phyloP scores from a whole-genome alignment of 2,329 filamentous ascomycete species.

The Phaeosphaeriaceae sp. region DNA sequence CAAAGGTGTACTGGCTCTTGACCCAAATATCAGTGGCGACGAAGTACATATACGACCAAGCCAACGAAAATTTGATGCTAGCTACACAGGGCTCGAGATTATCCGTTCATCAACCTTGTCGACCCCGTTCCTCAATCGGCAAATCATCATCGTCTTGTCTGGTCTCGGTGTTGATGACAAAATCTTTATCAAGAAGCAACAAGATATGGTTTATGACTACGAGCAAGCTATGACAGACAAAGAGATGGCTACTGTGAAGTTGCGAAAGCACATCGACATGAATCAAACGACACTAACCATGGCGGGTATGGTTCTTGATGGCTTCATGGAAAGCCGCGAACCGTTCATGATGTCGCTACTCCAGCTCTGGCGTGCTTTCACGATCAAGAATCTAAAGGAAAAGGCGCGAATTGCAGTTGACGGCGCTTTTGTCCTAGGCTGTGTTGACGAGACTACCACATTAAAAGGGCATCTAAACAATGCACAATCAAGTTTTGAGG shows the following conservation, averaged over 20 bases:
- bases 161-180: conserved; percentile 72
- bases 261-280: conserved; percentile 80
- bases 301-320: conserved; percentile 76
- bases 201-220: conserved; percentile 71
- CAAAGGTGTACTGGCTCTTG: conserved; percentile 85
- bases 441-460: conserved; percentile 81
- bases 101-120: conserved; percentile 80
- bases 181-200: conserved; percentile 72
- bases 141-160: conserved; percentile 86
- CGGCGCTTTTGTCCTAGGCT: conserved; percentile 87
- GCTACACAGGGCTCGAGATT: conserved; percentile 78
- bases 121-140: conserved; percentile 82
- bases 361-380: conserved; percentile 86
- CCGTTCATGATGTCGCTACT: conserved; percentile 84
- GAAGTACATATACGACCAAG: conserved; percentile 82
- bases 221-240: conserved; percentile 72
- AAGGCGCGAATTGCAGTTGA: conserved; percentile 86
- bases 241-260: conserved; percentile 67
- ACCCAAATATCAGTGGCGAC: conserved; percentile 68
- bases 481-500: conserved; percentile 52
- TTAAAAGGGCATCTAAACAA: conserved; percentile 73
- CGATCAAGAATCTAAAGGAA: conserved; percentile 87
- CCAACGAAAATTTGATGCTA: conserved; percentile 83
- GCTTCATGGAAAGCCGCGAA: conserved; percentile 76
- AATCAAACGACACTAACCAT: conserved; percentile 80